Evolutionary conservation across 108 stramenopile genomes (phyloP).

Genomic region (Cylindrotheca closterium): DNA sequence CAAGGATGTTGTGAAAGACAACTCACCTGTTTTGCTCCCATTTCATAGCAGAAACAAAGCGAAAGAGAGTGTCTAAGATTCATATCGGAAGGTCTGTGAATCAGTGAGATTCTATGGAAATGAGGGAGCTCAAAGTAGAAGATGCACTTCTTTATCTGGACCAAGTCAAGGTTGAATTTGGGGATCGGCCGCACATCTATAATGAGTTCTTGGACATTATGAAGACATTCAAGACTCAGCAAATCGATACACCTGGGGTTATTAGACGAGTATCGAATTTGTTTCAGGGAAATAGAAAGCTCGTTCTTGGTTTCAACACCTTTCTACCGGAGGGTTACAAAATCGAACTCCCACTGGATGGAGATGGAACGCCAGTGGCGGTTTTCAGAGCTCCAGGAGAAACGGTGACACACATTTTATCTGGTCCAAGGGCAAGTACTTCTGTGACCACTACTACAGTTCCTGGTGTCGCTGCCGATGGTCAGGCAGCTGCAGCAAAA

Average conservation of each 20-base stretch:
- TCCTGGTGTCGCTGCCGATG: slow-evolving; percentile 14
- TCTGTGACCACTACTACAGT: slow-evolving; percentile 20
- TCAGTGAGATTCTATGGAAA: too few species aligned
- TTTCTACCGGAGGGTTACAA: slow-evolving; percentile 99
- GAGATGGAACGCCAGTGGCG: slow-evolving; percentile 77
- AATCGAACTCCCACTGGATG: slow-evolving; percentile 83
- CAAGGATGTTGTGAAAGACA: too few species aligned
- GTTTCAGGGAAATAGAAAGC: slow-evolving; percentile 94
- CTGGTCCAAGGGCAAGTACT: slow-evolving; percentile 28
- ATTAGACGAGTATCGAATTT: slow-evolving; percentile 93
- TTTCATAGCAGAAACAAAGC: too few species aligned
- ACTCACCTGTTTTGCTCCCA: too few species aligned
- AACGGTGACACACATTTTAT: slow-evolving; percentile 56
- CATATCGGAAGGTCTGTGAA: too few species aligned
- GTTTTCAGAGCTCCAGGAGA: slow-evolving; percentile 83
- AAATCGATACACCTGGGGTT: slow-evolving; percentile 98
- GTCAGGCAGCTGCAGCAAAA: slow-evolving; percentile 23
- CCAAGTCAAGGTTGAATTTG: slow-evolving; percentile 98
- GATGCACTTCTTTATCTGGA: slow-evolving; percentile 99
- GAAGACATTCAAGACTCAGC: slow-evolving; percentile 95
- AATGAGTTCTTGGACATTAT: slow-evolving; percentile 99
- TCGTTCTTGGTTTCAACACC: slow-evolving; percentile 98
- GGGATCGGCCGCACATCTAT: slow-evolving; percentile 98
- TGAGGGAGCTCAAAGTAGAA: slow-evolving; percentile 94
- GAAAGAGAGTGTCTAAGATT: too few species aligned